Evolutionary conservation across 1,284 basidiomycete genomes (phyloP).

Genomic region (Sanghuangporus sanghuang): DNA sequence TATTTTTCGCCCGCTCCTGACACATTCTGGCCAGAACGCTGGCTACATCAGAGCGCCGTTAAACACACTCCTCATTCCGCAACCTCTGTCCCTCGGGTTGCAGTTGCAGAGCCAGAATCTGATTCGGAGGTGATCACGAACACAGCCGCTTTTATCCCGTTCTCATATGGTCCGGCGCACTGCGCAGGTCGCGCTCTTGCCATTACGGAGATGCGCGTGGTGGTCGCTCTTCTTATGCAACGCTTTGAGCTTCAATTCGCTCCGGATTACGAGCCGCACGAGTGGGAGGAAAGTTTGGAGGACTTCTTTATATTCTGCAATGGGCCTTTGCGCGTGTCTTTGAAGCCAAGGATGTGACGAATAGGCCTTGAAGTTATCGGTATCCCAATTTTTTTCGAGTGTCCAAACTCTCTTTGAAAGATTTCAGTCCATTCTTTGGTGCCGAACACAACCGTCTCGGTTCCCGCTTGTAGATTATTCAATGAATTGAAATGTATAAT

Average conservation of each 20-base stretch:
- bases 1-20: slow-evolving; percentile 37
- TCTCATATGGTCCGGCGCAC: slow-evolving; percentile 30
- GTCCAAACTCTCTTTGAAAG: too few relatives aligned
- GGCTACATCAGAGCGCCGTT: slow-evolving; percentile 25
- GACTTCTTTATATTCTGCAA: slow-evolving; percentile 28
- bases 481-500: too few relatives aligned
- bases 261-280: slow-evolving; percentile 23
- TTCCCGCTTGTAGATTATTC: too few relatives aligned
- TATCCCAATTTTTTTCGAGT: too few relatives aligned
- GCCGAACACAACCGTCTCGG: too few relatives aligned
- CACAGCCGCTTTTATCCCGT: slow-evolving; percentile 38
- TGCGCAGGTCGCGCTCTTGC: slow-evolving; percentile 32
- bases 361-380: too few relatives aligned
- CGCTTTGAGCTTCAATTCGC: slow-evolving; percentile 29
- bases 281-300: slow-evolving; percentile 27
- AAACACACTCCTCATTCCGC: background rate
- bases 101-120: too few relatives aligned
- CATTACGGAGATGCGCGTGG: slow-evolving; percentile 26
- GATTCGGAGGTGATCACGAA: slow-evolving; percentile 8
- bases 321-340: slow-evolving; percentile 24
- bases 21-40: slow-evolving; percentile 38
- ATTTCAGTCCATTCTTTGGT: too few relatives aligned
- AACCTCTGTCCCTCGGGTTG: background rate
- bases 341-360: slow-evolving; percentile 4
- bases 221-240: slow-evolving; percentile 27